phyloP scores from a whole-genome alignment of 2,329 filamentous ascomycete species.

The Fusarium robinianum region DNA sequence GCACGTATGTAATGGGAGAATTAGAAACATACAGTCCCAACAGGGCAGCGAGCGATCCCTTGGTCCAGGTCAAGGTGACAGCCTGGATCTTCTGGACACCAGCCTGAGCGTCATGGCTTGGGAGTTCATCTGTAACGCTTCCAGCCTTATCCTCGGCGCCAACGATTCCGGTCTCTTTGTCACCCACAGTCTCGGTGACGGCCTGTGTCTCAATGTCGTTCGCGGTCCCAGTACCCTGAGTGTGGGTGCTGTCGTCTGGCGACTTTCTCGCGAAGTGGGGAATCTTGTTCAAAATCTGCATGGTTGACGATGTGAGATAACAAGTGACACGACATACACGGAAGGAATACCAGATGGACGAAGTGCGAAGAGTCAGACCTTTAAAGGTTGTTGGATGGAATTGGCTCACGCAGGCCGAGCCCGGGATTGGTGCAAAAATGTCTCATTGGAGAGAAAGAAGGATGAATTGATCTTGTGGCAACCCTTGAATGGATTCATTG shows the following conservation, averaged over 20 bases:
- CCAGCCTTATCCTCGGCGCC: conserved; percentile 13
- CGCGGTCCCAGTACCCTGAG: conserved; percentile 11
- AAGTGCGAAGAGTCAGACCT: neutral
- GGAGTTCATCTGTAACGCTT: conserved; percentile 16
- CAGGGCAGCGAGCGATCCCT: conserved; percentile 39
- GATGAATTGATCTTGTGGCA: no score
- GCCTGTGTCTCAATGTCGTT: conserved; percentile 15
- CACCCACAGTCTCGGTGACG: conserved; percentile 6
- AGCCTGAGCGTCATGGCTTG: conserved; percentile 35
- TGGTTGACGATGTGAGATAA: neutral
- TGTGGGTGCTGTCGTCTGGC: neutral
- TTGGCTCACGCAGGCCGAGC: no score
- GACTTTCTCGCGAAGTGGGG: conserved; percentile 1
- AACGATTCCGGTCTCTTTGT: conserved; percentile 24
- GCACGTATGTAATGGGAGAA: neutral
- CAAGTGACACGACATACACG: no score
- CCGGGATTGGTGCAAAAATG: no score
- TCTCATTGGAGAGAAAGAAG: no score
- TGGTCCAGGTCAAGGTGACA: conserved; percentile 48
- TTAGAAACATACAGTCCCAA: conserved; percentile 40
- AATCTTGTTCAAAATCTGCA: neutral
- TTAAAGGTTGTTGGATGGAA: no score
- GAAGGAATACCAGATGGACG: neutral
- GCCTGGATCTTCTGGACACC: conserved; percentile 51
- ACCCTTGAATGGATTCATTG: no score